A percentile compares a stretch with the other conserved stretches of the same genome.
Evolutionary conservation across 1,284 basidiomycete species (phyloP).

Genomic region (Papiliotrema laurentii): DNA sequence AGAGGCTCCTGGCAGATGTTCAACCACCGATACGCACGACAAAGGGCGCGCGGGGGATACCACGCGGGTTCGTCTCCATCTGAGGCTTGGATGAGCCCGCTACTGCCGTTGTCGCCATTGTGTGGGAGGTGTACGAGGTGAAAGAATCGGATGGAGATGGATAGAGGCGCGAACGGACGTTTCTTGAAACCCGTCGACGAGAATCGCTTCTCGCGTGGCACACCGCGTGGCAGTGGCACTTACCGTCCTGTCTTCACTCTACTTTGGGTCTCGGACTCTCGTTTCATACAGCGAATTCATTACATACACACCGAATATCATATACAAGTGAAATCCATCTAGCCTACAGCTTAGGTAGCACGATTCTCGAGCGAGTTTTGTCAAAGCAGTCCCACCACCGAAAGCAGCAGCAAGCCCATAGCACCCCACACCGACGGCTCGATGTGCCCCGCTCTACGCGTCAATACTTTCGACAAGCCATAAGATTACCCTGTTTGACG

Average conservation of each 20-base stretch:
- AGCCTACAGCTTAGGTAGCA: not conserved
- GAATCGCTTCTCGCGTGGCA: too few relatives aligned
- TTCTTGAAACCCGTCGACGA: too few relatives aligned
- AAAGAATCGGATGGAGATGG: too few relatives aligned
- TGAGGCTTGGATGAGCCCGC: constrained; percentile 27
- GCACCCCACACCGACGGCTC: too few relatives aligned
- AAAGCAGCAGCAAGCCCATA: too few relatives aligned
- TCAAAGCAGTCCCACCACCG: too few relatives aligned
- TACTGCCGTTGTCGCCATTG: constrained; percentile 16
- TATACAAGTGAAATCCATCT: not conserved
- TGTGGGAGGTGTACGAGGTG: too few relatives aligned
- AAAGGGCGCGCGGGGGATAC: constrained; percentile 92
- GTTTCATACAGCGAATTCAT: not conserved
- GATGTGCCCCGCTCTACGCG: not conserved
- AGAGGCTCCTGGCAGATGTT: not conserved
- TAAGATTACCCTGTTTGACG: too few relatives aligned
- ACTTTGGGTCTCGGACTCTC: too few relatives aligned
- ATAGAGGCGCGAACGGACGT: not conserved
- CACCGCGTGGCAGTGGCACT: not conserved
- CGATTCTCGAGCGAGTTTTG: too few relatives aligned
- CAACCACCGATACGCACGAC: constrained; percentile 60
- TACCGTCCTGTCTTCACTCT: too few relatives aligned
- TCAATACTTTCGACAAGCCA: not conserved
- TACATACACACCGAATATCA: not conserved
- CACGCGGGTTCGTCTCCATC: constrained; percentile 72